phyloP scores from a whole-genome alignment of 1,284 basidiomycete species.

The Ustanciosporium gigantosporum region DNA sequence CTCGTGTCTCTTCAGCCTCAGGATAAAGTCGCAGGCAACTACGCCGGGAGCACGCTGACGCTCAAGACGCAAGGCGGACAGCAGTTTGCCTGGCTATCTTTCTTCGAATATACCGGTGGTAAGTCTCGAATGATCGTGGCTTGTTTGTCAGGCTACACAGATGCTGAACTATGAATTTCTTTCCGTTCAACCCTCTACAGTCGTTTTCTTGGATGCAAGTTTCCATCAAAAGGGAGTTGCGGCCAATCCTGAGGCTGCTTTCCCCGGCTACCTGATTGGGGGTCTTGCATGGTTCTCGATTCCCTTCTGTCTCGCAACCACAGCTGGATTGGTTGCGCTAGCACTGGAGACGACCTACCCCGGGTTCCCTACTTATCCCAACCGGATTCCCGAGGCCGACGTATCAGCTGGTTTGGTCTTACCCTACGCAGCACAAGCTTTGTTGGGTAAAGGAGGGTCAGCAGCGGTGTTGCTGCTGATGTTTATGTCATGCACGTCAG shows the following conservation, averaged over 20 bases:
- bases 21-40: constrained; percentile 38
- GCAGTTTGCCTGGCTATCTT: constrained; percentile 41
- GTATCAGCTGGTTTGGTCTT: constrained; percentile 50
- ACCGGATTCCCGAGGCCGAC: constrained; percentile 35
- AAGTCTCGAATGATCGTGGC: too few species aligned
- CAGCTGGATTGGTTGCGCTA: constrained; percentile 46
- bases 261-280: constrained; percentile 52
- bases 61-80: constrained; percentile 48
- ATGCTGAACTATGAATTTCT: too few species aligned
- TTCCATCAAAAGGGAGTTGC: constrained; percentile 54
- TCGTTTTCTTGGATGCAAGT: constrained; percentile 42
- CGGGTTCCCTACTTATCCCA: constrained; percentile 49
- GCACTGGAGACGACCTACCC: constrained; percentile 48
- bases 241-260: constrained; percentile 42
- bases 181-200: too few species aligned
- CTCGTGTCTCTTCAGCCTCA: constrained; percentile 14
- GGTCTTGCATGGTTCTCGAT: constrained; percentile 51
- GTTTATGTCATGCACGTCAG: constrained; percentile 56
- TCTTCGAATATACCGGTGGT: constrained; percentile 50
- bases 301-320: constrained; percentile 49
- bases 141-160: too few species aligned
- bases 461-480: constrained; percentile 47
- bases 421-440: constrained; percentile 50
- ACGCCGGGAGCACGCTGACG: constrained; percentile 31
- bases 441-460: constrained; percentile 47